Evolutionary conservation across 2,329 filamentous ascomycete genomes (phyloP).

Genomic region (Beauveria rudraprayagi): DNA sequence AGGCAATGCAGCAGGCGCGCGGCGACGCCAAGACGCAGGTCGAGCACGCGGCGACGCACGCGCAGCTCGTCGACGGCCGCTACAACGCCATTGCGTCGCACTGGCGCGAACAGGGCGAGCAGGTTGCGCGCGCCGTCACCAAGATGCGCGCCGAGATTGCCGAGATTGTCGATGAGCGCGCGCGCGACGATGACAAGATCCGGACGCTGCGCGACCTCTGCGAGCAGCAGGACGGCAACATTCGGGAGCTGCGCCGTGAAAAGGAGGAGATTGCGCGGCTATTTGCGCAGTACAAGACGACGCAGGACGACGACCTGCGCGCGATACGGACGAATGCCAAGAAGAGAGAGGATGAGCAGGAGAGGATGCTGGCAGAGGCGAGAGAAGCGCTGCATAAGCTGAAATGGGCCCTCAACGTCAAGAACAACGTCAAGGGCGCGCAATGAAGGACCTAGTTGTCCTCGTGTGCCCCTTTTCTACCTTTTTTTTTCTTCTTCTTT

Average conservation of each 20-base stretch:
- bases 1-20: conserved; percentile 54
- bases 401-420: conserved; percentile 63
- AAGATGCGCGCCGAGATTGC: conserved; percentile 46
- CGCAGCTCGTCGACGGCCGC: conserved; percentile 60
- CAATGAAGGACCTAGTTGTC: conserved; percentile 28
- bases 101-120: conserved; percentile 58
- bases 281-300: conserved; percentile 57
- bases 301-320: conserved; percentile 53
- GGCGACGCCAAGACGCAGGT: conserved; percentile 54
- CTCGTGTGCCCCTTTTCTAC: neutral
- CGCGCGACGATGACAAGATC: conserved; percentile 55
- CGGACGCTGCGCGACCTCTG: conserved; percentile 58
- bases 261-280: conserved; percentile 52
- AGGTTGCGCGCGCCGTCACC: conserved; percentile 45
- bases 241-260: conserved; percentile 50
- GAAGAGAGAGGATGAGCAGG: conserved; percentile 53
- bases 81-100: conserved; percentile 60
- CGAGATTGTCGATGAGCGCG: conserved; percentile 46
- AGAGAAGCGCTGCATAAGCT: conserved; percentile 58
- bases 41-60: conserved; percentile 56
- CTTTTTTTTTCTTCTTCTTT: neutral
- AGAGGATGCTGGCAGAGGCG: conserved; percentile 48
- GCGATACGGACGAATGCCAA: conserved; percentile 51
- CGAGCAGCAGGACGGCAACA: conserved; percentile 65
- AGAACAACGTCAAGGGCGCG: conserved; percentile 50